Evolutionary conservation across 1,284 basidiomycete genomes (phyloP).

Genomic region (Ganoderma boninense): DNA sequence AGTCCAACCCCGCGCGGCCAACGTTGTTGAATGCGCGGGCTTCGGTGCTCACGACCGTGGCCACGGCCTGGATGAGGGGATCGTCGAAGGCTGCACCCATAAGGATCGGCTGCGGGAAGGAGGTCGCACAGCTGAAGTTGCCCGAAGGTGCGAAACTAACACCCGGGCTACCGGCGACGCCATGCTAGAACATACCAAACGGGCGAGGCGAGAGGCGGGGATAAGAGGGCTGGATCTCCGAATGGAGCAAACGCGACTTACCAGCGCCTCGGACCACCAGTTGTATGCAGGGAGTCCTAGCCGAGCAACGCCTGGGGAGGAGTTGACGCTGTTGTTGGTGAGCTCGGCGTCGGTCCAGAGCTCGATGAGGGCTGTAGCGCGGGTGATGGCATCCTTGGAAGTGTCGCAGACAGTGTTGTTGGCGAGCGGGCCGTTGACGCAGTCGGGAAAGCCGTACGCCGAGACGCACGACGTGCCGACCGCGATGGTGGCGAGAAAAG

Average conservation of each 20-base stretch:
- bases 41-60: constrained; percentile 60
- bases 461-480: constrained; percentile 13
- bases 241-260: constrained; percentile 31
- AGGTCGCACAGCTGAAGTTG: constrained; percentile 62
- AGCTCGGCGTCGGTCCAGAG: constrained; percentile 60
- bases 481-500: constrained; percentile 21
- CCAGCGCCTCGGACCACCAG: constrained; percentile 64
- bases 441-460: constrained; percentile 54
- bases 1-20: constrained; percentile 59
- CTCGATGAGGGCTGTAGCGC: constrained; percentile 57
- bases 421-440: constrained; percentile 52
- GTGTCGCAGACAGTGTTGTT: constrained; percentile 58
- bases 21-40: constrained; percentile 66
- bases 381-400: constrained; percentile 52
- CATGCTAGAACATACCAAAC: constrained; percentile 47
- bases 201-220: neutral
- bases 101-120: constrained; percentile 55
- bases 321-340: constrained; percentile 57
- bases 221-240: neutral
- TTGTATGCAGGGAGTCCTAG: constrained; percentile 60
- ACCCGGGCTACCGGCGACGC: constrained; percentile 60
- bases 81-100: constrained; percentile 55
- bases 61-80: constrained; percentile 55
- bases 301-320: constrained; percentile 58
- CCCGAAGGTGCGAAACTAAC: constrained; percentile 57